Evolutionary conservation across 1,284 basidiomycete species (phyloP).

Genomic region (Ceraceosorus guamensis): DNA sequence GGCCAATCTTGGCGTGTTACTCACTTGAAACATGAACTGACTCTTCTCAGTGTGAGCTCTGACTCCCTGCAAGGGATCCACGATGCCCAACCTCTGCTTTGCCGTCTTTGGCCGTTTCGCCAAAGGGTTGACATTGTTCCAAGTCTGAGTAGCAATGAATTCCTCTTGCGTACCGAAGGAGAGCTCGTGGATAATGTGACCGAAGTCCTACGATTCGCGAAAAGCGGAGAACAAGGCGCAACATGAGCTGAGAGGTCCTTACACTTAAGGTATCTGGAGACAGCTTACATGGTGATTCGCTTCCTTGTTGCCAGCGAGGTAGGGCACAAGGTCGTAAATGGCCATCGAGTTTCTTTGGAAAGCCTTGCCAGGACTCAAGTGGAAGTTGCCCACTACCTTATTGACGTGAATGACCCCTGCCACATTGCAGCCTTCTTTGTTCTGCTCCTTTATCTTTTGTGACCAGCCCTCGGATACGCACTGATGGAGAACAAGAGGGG

Average conservation of each 20-base stretch:
- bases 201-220: conserved; percentile 63
- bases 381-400: conserved; percentile 61
- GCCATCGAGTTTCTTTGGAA: conserved; percentile 80
- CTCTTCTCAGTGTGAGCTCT: conserved; percentile 56
- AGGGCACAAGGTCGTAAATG: conserved; percentile 89
- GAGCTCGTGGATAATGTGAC: conserved; percentile 76
- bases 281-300: conserved; percentile 29
- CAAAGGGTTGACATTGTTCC: conserved; percentile 9
- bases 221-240: too few species aligned
- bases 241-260: neutral
- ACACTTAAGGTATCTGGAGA: neutral
- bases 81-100: conserved; percentile 68
- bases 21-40: conserved; percentile 41
- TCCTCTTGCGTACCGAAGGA: conserved; percentile 55
- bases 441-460: conserved; percentile 83
- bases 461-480: conserved; percentile 92
- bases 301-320: conserved; percentile 57
- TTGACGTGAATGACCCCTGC: conserved; percentile 86
- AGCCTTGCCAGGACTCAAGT: conserved; percentile 67
- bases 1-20: too few species aligned
- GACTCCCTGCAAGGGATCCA: conserved; percentile 73
- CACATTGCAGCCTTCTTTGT: conserved; percentile 88
- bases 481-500: conserved; percentile 40
- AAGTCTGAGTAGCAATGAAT: conserved; percentile 15
- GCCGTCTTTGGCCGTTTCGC: too few species aligned